These are phyloP conservation scores for Phyllosticta capitalensis DNA, from an alignment of 2,329 filamentous ascomycete species.

Conservation along the genomic window DNA sequence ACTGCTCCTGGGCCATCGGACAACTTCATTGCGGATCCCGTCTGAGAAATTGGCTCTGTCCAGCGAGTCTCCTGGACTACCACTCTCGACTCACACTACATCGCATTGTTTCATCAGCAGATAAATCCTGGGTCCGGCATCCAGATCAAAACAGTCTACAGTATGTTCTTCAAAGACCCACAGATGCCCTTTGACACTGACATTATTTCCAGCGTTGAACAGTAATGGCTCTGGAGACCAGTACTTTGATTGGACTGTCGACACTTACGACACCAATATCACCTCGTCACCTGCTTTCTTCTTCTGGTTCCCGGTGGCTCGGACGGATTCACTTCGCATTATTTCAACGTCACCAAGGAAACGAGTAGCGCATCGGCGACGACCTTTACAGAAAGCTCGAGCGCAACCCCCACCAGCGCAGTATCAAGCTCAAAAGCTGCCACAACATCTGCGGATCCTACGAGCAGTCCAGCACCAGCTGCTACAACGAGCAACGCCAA, in stretches of 20 bases:
- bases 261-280: neutral
- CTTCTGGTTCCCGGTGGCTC: neutral
- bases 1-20: conserved; percentile 1
- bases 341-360: conserved; percentile 3
- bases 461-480: neutral
- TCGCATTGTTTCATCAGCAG: neutral
- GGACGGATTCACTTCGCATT: neutral
- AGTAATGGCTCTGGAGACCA: neutral
- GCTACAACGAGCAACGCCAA: neutral
- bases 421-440: neutral
- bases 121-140: neutral
- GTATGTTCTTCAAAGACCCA: neutral
- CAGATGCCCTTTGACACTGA: neutral
- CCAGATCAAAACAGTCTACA: neutral
- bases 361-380: neutral
- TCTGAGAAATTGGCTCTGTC: neutral
- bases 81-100: neutral
- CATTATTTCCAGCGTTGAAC: neutral
- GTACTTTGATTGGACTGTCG: conserved; percentile 1
- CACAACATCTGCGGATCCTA: neutral
- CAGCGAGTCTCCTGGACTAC: conserved; percentile 1
- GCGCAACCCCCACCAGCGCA: neutral
- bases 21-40: neutral
- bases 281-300: neutral
- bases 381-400: neutral